Evolutionary conservation across 208 protist species (phyloP).

Genomic region (Trypanosoma congolense): DNA sequence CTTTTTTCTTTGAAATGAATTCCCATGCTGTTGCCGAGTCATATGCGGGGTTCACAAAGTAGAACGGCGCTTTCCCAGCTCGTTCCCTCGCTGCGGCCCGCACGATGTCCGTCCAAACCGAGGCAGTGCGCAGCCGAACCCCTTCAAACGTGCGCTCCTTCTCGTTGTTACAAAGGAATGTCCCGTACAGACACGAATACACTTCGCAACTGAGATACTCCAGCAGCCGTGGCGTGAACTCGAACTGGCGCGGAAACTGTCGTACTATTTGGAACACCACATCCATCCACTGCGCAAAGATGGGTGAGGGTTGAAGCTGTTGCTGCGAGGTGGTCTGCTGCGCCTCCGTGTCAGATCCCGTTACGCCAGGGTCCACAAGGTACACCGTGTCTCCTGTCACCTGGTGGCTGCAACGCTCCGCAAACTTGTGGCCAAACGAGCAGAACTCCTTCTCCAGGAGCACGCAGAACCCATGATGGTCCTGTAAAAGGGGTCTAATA

Average conservation of each 20-base stretch:
- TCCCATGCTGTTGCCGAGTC: slow-evolving; percentile 59
- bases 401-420: slow-evolving; percentile 78
- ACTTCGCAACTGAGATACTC: slow-evolving; percentile 78
- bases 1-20: slow-evolving; percentile 36
- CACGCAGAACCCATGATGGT: slow-evolving; percentile 89
- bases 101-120: slow-evolving; percentile 74
- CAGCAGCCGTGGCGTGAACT: slow-evolving; percentile 91
- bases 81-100: slow-evolving; percentile 44
- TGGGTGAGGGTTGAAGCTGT: slow-evolving; percentile 78
- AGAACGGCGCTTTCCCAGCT: slow-evolving; percentile 33
- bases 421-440: slow-evolving; percentile 94
- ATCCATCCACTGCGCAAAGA: slow-evolving; percentile 95
- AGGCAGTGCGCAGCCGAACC: slow-evolving; percentile 52
- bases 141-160: slow-evolving; percentile 78
- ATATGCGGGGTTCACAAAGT: slow-evolving; percentile 66
- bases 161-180: slow-evolving; percentile 80
- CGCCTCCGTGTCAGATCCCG: slow-evolving; percentile 49
- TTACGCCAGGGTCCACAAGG: slow-evolving; percentile 28
- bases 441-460: slow-evolving; percentile 96
- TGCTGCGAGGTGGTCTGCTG: slow-evolving; percentile 7
- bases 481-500: slow-evolving; percentile 94
- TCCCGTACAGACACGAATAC: slow-evolving; percentile 84
- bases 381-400: slow-evolving; percentile 46
- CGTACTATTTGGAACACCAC: slow-evolving; percentile 91
- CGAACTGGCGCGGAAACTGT: slow-evolving; percentile 92